These are phyloP conservation scores for Fusarium dimerum DNA, from an alignment of 2,329 filamentous ascomycete genomes.

Conservation along the genomic window DNA sequence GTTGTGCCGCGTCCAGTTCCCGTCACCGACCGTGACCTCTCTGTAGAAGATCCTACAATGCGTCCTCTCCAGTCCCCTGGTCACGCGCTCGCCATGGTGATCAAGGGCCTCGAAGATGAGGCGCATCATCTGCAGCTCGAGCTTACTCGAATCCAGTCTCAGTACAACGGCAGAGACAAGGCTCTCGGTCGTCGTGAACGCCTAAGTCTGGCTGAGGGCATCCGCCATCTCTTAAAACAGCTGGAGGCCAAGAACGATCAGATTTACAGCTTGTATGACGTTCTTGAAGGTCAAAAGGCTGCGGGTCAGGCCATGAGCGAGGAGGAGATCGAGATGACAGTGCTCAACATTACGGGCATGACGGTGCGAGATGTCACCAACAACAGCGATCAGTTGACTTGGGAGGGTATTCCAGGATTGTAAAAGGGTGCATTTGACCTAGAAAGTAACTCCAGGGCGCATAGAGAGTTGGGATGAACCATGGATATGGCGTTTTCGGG, in stretches of 20 bases:
- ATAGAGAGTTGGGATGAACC: conserved; percentile 16
- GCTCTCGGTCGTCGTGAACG: conserved; percentile 66
- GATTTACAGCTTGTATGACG: conserved; percentile 81
- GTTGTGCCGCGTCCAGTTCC: conserved; percentile 65
- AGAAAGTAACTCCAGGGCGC: conserved; percentile 11
- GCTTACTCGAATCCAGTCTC: conserved; percentile 60
- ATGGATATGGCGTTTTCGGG: conserved; percentile 27
- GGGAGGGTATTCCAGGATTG: conserved; percentile 41
- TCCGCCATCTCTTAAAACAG: conserved; percentile 61
- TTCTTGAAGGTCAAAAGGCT: conserved; percentile 76
- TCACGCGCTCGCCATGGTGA: conserved; percentile 75
- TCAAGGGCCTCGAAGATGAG: conserved; percentile 81
- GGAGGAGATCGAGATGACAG: conserved; percentile 64
- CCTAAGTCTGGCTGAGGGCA: conserved; percentile 58
- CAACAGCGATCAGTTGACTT: conserved; percentile 41
- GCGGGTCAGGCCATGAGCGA: conserved; percentile 63
- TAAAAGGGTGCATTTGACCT: conserved; percentile 10
- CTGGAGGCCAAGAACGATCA: conserved; percentile 76
- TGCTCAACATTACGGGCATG: conserved; percentile 55
- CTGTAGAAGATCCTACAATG: conserved; percentile 54
- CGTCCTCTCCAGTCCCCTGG: conserved; percentile 70
- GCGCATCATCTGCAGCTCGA: conserved; percentile 73
- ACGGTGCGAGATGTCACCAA: conserved; percentile 43
- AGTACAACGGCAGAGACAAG: conserved; percentile 68
- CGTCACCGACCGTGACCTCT: conserved; percentile 61